Percentiles rank a stretch among this genome's conserved stretches.
phyloP scores from a whole-genome alignment of 768 basidiomycete species.

The Pulveroboletus frians region DNA sequence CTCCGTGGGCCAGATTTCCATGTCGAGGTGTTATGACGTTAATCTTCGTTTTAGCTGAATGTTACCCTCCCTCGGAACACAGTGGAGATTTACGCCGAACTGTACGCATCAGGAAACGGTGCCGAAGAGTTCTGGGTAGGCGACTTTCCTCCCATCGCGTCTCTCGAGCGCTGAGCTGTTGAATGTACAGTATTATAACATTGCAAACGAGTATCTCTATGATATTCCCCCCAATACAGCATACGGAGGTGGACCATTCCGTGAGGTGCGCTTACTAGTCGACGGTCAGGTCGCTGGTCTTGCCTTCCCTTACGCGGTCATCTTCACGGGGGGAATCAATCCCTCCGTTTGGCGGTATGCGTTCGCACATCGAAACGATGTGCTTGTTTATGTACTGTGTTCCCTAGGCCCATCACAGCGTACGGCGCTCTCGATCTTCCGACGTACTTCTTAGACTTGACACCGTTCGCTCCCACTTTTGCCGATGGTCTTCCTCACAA shows the following conservation, averaged over 20 bases:
- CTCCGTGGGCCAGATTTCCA: slow-evolving; percentile 40
- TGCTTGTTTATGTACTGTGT: background rate
- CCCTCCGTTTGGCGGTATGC: slow-evolving; percentile 64
- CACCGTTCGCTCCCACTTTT: slow-evolving; percentile 69
- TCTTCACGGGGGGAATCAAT: slow-evolving; percentile 73
- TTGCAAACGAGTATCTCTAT: slow-evolving; percentile 52
- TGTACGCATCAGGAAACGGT: slow-evolving; percentile 64
- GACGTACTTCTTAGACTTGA: slow-evolving; percentile 72
- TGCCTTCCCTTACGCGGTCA: slow-evolving; percentile 53
- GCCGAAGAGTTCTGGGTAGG: slow-evolving; percentile 76
- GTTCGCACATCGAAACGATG: background rate
- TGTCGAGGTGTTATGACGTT: background rate
- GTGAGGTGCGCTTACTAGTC: slow-evolving; percentile 56
- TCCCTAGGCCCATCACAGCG: slow-evolving; percentile 59
- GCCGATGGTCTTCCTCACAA: slow-evolving; percentile 65
- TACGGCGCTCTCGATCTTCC: slow-evolving; percentile 76
- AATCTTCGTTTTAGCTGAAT: slow-evolving; percentile 41
- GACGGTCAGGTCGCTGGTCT: slow-evolving; percentile 52
- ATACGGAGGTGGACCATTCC: slow-evolving; percentile 48
- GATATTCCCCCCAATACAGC: slow-evolving; percentile 49
- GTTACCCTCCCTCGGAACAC: slow-evolving; percentile 68
- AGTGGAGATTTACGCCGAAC: slow-evolving; percentile 61
- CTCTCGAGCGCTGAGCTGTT: background rate
- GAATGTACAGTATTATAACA: slow-evolving; percentile 56
- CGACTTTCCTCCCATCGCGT: background rate